phyloP scores from a whole-genome alignment of 176 grass and related monocot genomes.

The Cymbopogon citratus region DNA sequence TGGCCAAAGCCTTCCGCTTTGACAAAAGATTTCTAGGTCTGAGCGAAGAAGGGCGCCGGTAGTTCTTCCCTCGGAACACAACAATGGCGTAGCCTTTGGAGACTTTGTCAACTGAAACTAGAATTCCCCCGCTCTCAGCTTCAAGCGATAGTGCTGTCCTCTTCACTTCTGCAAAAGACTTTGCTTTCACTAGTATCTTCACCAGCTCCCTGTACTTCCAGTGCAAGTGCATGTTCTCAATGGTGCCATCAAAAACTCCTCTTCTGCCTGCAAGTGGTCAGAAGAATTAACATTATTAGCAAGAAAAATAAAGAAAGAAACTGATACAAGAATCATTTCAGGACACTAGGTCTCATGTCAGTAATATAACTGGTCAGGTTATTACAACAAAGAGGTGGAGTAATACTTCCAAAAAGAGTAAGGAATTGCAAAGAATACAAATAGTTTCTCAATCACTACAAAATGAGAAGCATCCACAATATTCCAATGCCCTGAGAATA shows the following conservation, averaged over 20 bases:
- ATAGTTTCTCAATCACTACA: neutral
- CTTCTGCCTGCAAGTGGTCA: constrained; percentile 58
- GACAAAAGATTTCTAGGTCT: constrained; percentile 78
- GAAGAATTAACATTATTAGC: neutral
- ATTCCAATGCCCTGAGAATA: neutral
- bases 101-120: constrained; percentile 92
- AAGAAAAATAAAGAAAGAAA: constrained; percentile 3
- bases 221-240: constrained; percentile 98
- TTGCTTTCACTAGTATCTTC: constrained; percentile 73
- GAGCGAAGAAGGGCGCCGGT: constrained; percentile 49
- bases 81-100: constrained; percentile 94
- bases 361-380: constrained; percentile 12
- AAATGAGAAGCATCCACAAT: neutral
- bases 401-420: neutral
- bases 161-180: constrained; percentile 61
- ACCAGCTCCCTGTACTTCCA: constrained; percentile 97
- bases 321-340: neutral
- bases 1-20: constrained; percentile 84
- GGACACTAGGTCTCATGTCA: neutral
- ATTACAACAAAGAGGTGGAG: constrained; percentile 6
- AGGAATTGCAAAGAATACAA: neutral
- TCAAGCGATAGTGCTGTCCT: constrained; percentile 70
- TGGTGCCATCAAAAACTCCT: constrained; percentile 90
- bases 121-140: constrained; percentile 69
- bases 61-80: constrained; percentile 74